phyloP scores from a whole-genome alignment of 768 basidiomycete species.

The Amanita inopinata region DNA sequence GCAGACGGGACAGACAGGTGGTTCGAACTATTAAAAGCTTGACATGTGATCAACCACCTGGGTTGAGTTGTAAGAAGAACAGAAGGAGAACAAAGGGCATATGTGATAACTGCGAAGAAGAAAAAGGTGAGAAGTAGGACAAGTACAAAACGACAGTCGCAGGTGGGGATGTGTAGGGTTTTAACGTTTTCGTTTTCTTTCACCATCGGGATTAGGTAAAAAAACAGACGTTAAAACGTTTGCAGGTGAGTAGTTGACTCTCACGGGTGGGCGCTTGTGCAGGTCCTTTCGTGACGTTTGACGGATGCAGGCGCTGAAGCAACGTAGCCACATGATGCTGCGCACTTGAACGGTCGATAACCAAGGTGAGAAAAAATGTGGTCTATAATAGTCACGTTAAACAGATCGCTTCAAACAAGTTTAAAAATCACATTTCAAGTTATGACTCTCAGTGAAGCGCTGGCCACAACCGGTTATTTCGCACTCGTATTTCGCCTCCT shows the following conservation, averaged over 20 bases:
- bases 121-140: too few relatives aligned
- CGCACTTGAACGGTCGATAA: not conserved
- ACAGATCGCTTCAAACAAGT: not conserved
- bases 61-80: too few relatives aligned
- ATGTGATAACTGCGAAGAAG: too few relatives aligned
- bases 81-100: too few relatives aligned
- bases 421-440: not conserved
- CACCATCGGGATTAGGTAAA: not conserved
- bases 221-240: not conserved
- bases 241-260: not conserved
- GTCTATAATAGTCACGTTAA: not conserved
- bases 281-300: not conserved
- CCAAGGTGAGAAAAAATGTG: not conserved
- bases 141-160: too few relatives aligned
- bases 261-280: not conserved
- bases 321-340: not conserved
- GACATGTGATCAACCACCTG: too few relatives aligned
- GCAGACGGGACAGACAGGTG: too few relatives aligned
- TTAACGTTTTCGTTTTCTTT: too few relatives aligned
- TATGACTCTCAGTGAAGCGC: too few relatives aligned
- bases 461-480: not conserved
- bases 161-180: too few relatives aligned
- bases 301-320: not conserved
- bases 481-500: not conserved
- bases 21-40: too few relatives aligned